Evolutionary conservation across 495 filamentous ascomycete genomes (phyloP), one percentile per base, ranked within the genome.

Genomic region (Trichoderma virens): DNA sequence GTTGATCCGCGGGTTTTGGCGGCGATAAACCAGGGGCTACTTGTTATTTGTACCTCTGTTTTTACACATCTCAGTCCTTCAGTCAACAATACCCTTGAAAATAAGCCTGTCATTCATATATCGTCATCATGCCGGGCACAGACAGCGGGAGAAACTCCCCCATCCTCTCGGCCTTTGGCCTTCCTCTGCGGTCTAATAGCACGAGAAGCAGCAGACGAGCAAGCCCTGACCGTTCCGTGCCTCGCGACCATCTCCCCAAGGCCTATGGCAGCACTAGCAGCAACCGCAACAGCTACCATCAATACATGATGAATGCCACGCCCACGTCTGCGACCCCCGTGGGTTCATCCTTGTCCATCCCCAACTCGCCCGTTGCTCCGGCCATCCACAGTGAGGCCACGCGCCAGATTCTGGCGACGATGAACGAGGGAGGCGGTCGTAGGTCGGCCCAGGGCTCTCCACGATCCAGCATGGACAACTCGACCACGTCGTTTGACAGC

Each of bases 331-430:
- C 43, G 18, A 56, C 51, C 23, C 51, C 51, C 11, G 13, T 9
- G 25, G 25, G 9, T 7, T 56, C 51, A 9, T 7, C 51, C 9
- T 16, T 30, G 7, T 28, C 51, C 23, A 31, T 56, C 7, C 51
- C 51, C 23, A 56, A 9, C 8, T 56, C 51, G 23, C 51, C 51
- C 51, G 20, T 8, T 13, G 23, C 51, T 5, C 51, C 51, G 25
- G 51, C 51, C 9, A 25, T 56, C 51, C 51, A 56, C 51, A 56
- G 51, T 25, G 51, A 56, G 27, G 51, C 51, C 23, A 56, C 51
- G 16, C 23, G 66, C 69, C 69, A 64, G 30, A 60, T 34, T 65
- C 66, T 68, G 66, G 65, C 32, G 60, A 69, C 56, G 66, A 71
- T 60, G 64, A 69, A 25, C 65, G 71, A 34, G 8, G 65, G 13